Conservation (phyloP, 1,284 basidiomycete genomes). For the Ustilago bromivora region DNA sequence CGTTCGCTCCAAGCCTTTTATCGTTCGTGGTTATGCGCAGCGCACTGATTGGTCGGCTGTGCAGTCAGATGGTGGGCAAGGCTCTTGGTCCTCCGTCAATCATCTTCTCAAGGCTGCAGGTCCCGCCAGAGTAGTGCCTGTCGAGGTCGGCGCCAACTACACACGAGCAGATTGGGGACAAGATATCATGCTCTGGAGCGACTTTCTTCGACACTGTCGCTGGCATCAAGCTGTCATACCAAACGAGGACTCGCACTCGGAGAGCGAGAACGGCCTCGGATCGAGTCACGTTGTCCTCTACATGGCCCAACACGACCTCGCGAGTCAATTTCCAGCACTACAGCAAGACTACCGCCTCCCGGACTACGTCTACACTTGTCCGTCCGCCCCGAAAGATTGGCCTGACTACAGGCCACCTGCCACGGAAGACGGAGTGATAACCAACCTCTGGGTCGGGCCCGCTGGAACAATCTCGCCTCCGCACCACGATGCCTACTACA, state of each 20-base stretch:
- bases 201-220: constrained; percentile 77
- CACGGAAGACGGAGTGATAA: constrained; percentile 76
- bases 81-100: constrained; percentile 70
- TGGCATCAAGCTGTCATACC: constrained; percentile 58
- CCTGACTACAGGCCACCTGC: constrained; percentile 77
- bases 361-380: constrained; percentile 84
- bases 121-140: constrained; percentile 85
- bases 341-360: constrained; percentile 81
- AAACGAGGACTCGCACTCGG: neutral
- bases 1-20: constrained; percentile 75
- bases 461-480: constrained; percentile 83
- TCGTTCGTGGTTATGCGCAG: constrained; percentile 75
- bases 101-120: constrained; percentile 66
- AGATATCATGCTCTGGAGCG: constrained; percentile 80
- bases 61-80: constrained; percentile 72
- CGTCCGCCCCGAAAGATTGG: constrained; percentile 60
- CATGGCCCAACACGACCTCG: constrained; percentile 88
- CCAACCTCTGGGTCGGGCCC: constrained; percentile 92
- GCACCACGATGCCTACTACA: constrained; percentile 95
- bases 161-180: constrained; percentile 85
- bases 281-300: constrained; percentile 74
- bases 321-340: constrained; percentile 85
- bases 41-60: constrained; percentile 79
- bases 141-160: constrained; percentile 90
- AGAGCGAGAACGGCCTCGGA: neutral